A percentile compares a stretch with the other conserved stretches of the same genome.
Evolutionary conservation across 192 early-diverging fungal genomes (phyloP).

Genomic region (Coemansia sp.): DNA sequence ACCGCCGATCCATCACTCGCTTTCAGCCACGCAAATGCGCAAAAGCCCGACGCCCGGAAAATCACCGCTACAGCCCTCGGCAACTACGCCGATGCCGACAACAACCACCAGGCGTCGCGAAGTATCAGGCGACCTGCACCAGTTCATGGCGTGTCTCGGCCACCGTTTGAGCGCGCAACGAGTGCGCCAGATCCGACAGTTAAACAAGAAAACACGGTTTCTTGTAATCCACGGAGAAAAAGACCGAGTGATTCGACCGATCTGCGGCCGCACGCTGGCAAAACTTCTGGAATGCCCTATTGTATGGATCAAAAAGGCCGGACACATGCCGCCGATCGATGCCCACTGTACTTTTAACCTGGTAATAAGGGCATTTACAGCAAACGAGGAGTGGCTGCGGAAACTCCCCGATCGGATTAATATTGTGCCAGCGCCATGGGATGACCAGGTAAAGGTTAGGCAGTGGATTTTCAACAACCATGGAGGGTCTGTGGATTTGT

Average conservation of each 20-base stretch:
- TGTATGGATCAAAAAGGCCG: constrained; percentile 32
- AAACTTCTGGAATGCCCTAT: constrained; percentile 43
- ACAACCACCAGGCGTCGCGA: constrained; percentile 11
- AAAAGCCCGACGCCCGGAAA: neutral
- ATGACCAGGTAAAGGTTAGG: constrained; percentile 28
- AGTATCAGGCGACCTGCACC: constrained; percentile 44
- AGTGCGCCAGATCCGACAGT: constrained; percentile 20
- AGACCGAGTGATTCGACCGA: constrained; percentile 46
- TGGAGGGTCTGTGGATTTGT: constrained; percentile 3
- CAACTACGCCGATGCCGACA: neutral
- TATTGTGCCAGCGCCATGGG: constrained; percentile 26
- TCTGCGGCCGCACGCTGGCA: constrained; percentile 45
- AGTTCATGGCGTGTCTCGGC: constrained; percentile 52
- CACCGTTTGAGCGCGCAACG: constrained; percentile 35
- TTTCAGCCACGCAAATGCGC: neutral
- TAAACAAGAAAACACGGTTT: constrained; percentile 35
- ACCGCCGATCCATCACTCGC: constrained; percentile 1
- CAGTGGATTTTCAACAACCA: constrained; percentile 17
- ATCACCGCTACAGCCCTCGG: neutral
- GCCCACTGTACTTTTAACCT: constrained; percentile 51
- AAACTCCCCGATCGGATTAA: constrained; percentile 24
- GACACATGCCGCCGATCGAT: constrained; percentile 55
- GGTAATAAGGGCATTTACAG: constrained; percentile 32
- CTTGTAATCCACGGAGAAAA: constrained; percentile 52
- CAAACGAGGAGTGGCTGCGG: constrained; percentile 31